Base-by-base conservation (phyloP, 2,329 filamentous ascomycete genomes). In the Rosellinia necatrix region DNA sequence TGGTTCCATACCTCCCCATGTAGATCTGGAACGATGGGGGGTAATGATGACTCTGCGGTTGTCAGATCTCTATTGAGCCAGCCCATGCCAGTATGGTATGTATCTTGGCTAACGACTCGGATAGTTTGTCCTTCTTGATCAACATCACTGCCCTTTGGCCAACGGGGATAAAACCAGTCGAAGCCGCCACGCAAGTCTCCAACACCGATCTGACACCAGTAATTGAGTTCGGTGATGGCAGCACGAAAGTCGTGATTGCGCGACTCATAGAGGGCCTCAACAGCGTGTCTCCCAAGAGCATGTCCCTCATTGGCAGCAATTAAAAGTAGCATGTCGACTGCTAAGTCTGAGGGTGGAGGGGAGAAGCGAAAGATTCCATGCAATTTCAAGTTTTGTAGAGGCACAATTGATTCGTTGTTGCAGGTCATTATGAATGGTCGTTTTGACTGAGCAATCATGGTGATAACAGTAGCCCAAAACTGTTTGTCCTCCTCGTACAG, bases 131-230 rank as follows among this genome's bases (percentile, higher is more conserved):
- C 87, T 40, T 86, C 72, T 49, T 82, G 77, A 65, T 93, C 87
- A 3, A 87, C 67, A 66, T 93, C 89, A 21, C 79, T 79, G 0
- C 89, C 89, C 40, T 81, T 82, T 7, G 90, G 89, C 85, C 87
- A 93, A 53, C 88, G 82, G 43, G 88, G 84, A 64, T 89, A 86
- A 65, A 96, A 90, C 93, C 96, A 99, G 66, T 93, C 90, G 40
- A 96, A 82, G 0, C 94, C 93, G 17, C 90, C 89, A 64, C 89
- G 89, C n/a, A 85, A 80, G 69, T 96, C 94, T 4, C 94, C 96
- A 8, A 99, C 85, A 0, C 89, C 91, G 74, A 97, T 92, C 71
- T 99, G 94, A 70, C 96, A 99, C 93, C 93, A 99, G 70, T 96
- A 94, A 70, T 96, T 88, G 24, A 99, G 81, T 59, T 97, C 92